Base-by-base conservation (phyloP, 2,329 filamentous ascomycete species). In the Metarhizium humberi region DNA sequence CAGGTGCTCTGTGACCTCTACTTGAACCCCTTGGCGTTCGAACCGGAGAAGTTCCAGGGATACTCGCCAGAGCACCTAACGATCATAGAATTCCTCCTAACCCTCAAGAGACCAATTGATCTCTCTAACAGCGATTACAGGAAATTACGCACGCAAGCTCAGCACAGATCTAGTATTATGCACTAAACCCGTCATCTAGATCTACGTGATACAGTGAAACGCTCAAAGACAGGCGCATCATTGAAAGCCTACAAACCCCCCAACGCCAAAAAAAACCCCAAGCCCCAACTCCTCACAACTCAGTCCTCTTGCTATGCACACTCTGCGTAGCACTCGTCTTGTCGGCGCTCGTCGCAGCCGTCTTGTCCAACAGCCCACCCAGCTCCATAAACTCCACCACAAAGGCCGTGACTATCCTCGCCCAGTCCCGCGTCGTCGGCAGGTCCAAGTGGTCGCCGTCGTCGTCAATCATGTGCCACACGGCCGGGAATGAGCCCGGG, bases 311-410 rank as follows among this genome's bases (percentile, higher is more conserved):
- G 51, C 66, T 68, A 36, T 60, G 57, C 10, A 58, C 59, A 51
- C 55, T 54, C 18, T n/a, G 62, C 30, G 53, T 60, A 40, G 62
- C 62, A 40, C 61, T 66, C 52, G 63, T 63, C 58, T 65, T 67
- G 11, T 62, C 58, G 51, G 59, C 42, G n/a, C n/a, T 63, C 1
- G 59, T 56, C 29, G 59, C 52, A 32, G 55, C 49, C 54, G 58
- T 55, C 59, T 66, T 67, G 11, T 71, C 65, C 59, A 75, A 64
- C 45, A 68, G 65, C 6, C 66, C 65, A 25, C 72, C 72, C 58
- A 97, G 71, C 61, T 95, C 92, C 81, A 97, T 82, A 91, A 92
- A 97, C 71, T 97, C 92, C 0, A 88, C 86, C 38, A 85, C 81
- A 73, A 97, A 99, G 0, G 85, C 92, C 1, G 88, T 86, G 6